Evolutionary conservation across 1,284 basidiomycete genomes (phyloP).

Genomic region (Cystobasidiaceae sp.): DNA sequence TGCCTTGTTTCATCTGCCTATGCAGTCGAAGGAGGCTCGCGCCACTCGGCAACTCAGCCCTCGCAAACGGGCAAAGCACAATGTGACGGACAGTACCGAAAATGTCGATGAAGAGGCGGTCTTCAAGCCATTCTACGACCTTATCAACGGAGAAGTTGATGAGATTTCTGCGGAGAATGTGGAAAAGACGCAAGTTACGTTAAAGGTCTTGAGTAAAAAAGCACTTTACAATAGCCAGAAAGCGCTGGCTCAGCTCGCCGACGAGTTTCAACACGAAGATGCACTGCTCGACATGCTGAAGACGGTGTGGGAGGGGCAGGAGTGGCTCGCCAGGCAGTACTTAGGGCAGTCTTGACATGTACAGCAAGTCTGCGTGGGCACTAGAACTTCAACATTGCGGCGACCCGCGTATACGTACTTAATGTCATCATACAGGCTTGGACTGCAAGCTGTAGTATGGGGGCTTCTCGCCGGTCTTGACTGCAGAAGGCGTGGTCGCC

Average conservation of each 20-base stretch:
- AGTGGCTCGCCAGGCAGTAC: conserved; percentile 14
- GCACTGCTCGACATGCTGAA: conserved; percentile 19
- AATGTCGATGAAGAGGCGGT: neutral
- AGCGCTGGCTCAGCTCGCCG: neutral
- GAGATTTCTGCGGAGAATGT: conserved; percentile 35
- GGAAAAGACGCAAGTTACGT: neutral
- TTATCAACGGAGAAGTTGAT: conserved; percentile 33
- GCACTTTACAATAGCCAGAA: neutral
- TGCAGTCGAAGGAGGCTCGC: neutral
- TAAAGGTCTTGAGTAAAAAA: neutral
- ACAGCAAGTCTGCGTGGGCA: too few species aligned
- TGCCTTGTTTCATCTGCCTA: conserved; percentile 34
- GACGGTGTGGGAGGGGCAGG: conserved; percentile 31
- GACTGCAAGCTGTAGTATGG: too few species aligned
- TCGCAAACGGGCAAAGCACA: neutral
- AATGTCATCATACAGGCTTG: too few species aligned
- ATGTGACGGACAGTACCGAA: neutral
- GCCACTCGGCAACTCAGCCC: neutral
- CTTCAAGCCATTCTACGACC: conserved; percentile 34
- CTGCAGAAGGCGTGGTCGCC: too few species aligned
- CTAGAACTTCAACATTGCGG: too few species aligned
- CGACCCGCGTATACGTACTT: too few species aligned
- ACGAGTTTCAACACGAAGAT: neutral
- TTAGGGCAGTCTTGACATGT: too few species aligned
- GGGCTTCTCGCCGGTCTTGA: too few species aligned